These are phyloP conservation scores for Thalassiosira ordinaria DNA, from an alignment of 352 stramenopile genomes.

Conservation along the genomic window DNA sequence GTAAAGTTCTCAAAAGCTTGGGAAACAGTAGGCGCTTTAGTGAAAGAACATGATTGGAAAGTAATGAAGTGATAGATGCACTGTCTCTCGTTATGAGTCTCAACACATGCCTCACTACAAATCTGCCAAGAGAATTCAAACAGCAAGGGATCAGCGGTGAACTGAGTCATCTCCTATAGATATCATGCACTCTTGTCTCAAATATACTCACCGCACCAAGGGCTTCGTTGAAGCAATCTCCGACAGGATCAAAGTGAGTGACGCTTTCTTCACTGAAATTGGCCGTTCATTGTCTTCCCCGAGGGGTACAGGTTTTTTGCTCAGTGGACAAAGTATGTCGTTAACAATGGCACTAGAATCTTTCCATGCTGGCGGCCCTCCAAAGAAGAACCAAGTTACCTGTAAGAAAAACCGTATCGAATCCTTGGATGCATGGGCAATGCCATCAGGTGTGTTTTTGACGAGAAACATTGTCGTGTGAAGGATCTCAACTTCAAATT, in stretches of 20 bases:
- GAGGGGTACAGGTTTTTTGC: conserved; percentile 1
- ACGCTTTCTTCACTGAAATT: conserved; percentile 47
- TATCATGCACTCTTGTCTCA: too few relatives aligned
- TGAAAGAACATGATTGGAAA: conserved; percentile 58
- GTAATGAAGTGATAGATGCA: conserved; percentile 41
- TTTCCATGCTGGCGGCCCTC: conserved; percentile 45
- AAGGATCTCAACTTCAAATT: conserved; percentile 80
- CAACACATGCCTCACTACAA: conserved; percentile 57
- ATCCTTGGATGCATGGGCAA: conserved; percentile 59
- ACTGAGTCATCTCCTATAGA: too few relatives aligned
- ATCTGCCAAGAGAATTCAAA: conserved; percentile 46
- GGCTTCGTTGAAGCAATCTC: conserved; percentile 80
- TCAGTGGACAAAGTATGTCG: conserved; percentile 56
- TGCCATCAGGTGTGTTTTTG: conserved; percentile 76
- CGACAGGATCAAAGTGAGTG: conserved; percentile 72
- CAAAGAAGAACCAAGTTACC: conserved; percentile 71
- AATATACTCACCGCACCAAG: conserved; percentile 71
- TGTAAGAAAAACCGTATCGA: conserved; percentile 72
- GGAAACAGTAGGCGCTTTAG: conserved; percentile 81
- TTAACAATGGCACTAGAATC: conserved; percentile 45
- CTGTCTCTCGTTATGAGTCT: conserved; percentile 52
- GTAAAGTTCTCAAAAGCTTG: conserved; percentile 72
- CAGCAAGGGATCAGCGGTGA: background rate
- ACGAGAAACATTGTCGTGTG: conserved; percentile 77
- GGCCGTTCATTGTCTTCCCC: background rate